Base-by-base conservation (phyloP, 202 grass and related monocot genomes). In the Panicum hallii region DNA sequence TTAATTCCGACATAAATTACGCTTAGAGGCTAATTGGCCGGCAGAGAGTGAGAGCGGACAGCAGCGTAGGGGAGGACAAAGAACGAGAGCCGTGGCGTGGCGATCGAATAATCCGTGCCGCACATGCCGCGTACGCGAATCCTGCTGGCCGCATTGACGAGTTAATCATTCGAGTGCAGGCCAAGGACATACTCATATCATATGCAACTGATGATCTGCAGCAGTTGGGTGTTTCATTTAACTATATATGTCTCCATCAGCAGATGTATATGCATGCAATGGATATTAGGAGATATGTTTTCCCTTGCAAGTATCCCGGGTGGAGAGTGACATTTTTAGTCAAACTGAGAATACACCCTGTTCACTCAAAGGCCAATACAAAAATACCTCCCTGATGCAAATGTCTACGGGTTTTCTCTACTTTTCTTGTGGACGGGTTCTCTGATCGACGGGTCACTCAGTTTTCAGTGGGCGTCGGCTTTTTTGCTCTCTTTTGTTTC, bases 111-210 rank as follows among this genome's bases (percentile, higher is more conserved):
- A 65, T 61, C 49, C 41, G n/a, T 14, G 22, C 9, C 17, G 57
- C 88, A 90, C 84, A 90, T 90, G 88, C 60, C 22, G 1, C 5
- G 34, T 83, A 62, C 73, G 79, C 67, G 67, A 83, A 83, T 83
- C 88, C 67, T 79, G 83, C 42, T 78, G 66, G 78, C 66, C 19
- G 71, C 65, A 66, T 78, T 67, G 83, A 82, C 88, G 63, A 82
- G 2, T 38, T 80, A 82, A 82, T 85, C 45, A 85, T 89, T 45
- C 72, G 57, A 54, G 41, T 74, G 62, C 3, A 66, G 62, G 40
- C 28, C 11, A 49, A 67, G 19, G 28, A 49, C 41, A 2, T 26
- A n/a, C 30, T 49, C 26, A 38, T 38, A 4, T 38, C 5, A 4
- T 71, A 67, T 53, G 30, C 62, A 53, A 67, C 30, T 26, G 54